These are phyloP conservation scores for Phialophora expanda DNA, from an alignment of 2,329 filamentous ascomycete genomes.

Conservation along the genomic window DNA sequence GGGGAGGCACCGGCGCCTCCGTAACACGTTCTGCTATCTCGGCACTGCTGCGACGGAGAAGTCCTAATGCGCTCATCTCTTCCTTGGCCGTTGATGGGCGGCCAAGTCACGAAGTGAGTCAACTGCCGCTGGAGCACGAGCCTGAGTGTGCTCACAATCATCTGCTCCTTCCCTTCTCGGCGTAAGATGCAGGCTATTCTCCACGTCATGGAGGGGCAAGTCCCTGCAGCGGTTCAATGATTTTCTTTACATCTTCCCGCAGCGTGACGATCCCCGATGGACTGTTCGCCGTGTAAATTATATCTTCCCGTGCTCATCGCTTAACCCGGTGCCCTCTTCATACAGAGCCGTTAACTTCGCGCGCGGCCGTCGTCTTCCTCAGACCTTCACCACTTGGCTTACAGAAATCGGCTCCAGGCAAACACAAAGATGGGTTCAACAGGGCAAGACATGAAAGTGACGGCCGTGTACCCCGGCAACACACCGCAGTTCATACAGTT, in stretches of 20 bases:
- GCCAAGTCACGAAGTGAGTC: background rate
- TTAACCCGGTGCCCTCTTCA: background rate
- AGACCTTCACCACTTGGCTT: background rate
- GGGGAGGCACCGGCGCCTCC: conserved; percentile 7
- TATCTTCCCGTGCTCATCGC: background rate
- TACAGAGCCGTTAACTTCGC: background rate
- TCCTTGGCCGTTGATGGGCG: background rate
- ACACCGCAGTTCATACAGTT: conserved; percentile 63
- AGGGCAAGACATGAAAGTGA: conserved; percentile 40
- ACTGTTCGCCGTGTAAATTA: background rate
- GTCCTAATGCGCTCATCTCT: conserved; percentile 6
- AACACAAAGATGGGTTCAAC: conserved; percentile 30
- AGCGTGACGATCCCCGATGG: conserved; percentile 6
- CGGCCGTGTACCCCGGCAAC: conserved; percentile 57
- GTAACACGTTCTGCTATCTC: background rate
- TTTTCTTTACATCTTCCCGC: conserved; percentile 11
- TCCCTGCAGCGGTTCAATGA: conserved; percentile 1
- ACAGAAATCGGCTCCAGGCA: background rate
- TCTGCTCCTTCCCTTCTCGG: background rate
- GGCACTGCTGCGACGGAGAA: background rate
- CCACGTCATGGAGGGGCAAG: conserved; percentile 14
- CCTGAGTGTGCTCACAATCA: background rate
- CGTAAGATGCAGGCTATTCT: background rate
- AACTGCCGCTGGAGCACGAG: conserved; percentile 5
- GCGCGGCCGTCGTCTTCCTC: background rate